Evolutionary conservation across 2,329 filamentous ascomycete species (phyloP), one percentile per base, ranked within the genome.

Genomic region (Rhynchosporium graminicola): DNA sequence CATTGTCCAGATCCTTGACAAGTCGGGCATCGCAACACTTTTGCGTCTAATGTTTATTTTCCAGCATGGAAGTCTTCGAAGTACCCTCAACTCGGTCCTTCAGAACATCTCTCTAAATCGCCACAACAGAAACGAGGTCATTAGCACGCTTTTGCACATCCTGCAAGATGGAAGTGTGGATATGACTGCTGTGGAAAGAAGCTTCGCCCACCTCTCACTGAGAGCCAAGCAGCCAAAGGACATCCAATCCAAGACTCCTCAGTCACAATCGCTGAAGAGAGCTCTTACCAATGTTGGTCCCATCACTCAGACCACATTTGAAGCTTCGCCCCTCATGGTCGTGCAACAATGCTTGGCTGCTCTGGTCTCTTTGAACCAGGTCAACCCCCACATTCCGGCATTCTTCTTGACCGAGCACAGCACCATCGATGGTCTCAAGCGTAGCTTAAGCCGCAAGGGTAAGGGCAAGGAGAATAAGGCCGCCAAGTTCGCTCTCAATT

Each of bases 41-140:
- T 82, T 99, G 48, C 91, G 96, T n/a, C 83, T 99, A 9, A 97
- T 99, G 94, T 99, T 99, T 75, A 92, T 98, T 70, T 90, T 91
- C 54, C 91, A 97, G 68, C 91, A 94, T 67, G 91, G 91, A 28
- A 95, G 91, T 65, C 89, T 95, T 55, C 91, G 92, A 68, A 86
- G 83, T 65, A 90, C 92, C 63, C 82, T 99, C 59, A 94, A 95
- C 74, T 88, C 89, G 60, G 91, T 99, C 59, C 87, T 99, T 57
- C 87, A 91, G 65, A 92, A 97, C 68, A 88, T 98, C 31, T 98
- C 92, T 73, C 90, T 97, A 76, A 99, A 99, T 74, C 88, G 92
- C n/a, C 92, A 97, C 73, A 99, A 95, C 73, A 87, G 95, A 42
- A 87, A 93, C 3, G 95, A 99, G 75, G 92, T 99, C 40, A 88